These are phyloP conservation scores for Pseudocohnilembus persalinus DNA, from an alignment of 169 alveolate species.

Conservation along the genomic window DNA sequence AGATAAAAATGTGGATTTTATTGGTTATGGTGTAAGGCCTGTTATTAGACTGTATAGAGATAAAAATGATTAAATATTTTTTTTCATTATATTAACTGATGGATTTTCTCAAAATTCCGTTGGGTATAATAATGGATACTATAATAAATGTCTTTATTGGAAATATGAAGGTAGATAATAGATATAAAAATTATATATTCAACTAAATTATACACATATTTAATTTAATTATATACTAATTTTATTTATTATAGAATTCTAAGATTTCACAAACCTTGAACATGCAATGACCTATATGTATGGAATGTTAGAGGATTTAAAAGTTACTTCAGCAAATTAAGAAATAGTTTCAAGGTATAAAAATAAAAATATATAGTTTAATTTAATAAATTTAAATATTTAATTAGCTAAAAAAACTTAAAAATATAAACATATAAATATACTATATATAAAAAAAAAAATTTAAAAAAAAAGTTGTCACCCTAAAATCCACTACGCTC, in stretches of 20 bases:
- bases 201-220: background rate
- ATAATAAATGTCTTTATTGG: background rate
- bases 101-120: background rate
- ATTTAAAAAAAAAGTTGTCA: background rate
- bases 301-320: background rate
- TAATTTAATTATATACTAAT: too few species aligned
- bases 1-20: background rate
- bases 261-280: background rate
- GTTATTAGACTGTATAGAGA: background rate
- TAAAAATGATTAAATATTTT: too few species aligned
- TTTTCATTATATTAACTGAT: background rate
- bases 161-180: background rate
- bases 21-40: background rate
- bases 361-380: too few species aligned
- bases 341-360: background rate
- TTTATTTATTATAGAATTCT: background rate
- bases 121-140: background rate
- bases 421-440: too few species aligned
- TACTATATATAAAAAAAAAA: too few species aligned
- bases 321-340: background rate
- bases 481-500: background rate
- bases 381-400: too few species aligned
- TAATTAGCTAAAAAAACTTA: background rate
- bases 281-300: background rate
- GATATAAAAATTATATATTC: too few species aligned